phyloP scores from a whole-genome alignment of 2,329 filamentous ascomycete species.

The Botrytis fabae region DNA sequence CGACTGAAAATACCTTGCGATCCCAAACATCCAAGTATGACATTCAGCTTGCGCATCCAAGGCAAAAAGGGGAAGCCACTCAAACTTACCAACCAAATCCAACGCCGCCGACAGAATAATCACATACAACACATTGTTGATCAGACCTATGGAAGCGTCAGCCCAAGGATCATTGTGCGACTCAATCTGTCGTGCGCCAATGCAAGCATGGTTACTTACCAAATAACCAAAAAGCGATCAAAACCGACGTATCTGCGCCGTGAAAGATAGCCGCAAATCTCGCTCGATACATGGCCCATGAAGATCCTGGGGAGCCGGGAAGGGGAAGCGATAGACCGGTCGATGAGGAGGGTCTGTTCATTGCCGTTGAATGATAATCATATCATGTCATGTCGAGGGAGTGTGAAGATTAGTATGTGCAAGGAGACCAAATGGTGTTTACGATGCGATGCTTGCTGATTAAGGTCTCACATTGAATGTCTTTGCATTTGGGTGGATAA shows the following conservation, averaged over 20 bases:
- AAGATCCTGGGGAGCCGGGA: constrained; percentile 60
- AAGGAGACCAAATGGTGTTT: not conserved
- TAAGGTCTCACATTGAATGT: not conserved
- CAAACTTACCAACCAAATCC: constrained; percentile 70
- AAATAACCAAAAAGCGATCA: constrained; percentile 89
- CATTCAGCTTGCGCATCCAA: not conserved
- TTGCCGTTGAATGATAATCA: constrained; percentile 14
- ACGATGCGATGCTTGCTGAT: constrained; percentile 5
- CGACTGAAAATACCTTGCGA: not conserved
- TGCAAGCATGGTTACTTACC: constrained; percentile 55
- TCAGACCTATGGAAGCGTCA: constrained; percentile 61
- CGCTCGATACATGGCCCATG: constrained; percentile 72
- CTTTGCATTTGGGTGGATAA: not conserved
- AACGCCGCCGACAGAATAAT: constrained; percentile 94
- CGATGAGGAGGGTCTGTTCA: constrained; percentile 35
- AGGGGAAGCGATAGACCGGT: constrained; percentile 51
- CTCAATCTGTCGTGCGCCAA: not conserved
- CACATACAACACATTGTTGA: constrained; percentile 98
- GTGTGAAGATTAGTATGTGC: not conserved
- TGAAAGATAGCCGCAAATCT: constrained; percentile 64
- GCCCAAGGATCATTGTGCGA: not conserved
- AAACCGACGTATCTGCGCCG: constrained; percentile 69
- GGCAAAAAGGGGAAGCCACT: not conserved
- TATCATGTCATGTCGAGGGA: not conserved
- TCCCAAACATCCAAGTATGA: not conserved